These are phyloP conservation scores for Penicillium ucsense DNA, from an alignment of 495 filamentous ascomycete species.

Conservation along the genomic window DNA sequence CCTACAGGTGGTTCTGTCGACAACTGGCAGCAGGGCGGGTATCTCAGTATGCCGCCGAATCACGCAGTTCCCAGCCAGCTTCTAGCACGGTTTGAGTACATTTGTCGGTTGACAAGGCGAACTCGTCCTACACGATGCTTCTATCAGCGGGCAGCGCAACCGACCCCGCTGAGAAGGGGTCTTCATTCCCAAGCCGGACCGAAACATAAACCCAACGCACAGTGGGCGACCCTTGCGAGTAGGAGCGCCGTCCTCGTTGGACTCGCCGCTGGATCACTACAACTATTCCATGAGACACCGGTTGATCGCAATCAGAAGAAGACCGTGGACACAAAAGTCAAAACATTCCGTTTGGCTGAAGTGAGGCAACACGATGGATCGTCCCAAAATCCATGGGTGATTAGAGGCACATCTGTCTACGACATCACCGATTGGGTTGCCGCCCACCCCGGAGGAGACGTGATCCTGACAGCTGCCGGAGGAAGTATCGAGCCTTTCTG, in stretches of 20 bases:
- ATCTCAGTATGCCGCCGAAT: neutral
- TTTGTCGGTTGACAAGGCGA: neutral
- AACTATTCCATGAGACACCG: neutral
- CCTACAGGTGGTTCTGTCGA: no score
- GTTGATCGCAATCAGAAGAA: neutral
- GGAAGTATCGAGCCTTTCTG: neutral
- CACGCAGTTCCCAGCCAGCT: neutral
- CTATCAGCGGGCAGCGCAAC: no score
- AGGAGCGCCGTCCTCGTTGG: neutral
- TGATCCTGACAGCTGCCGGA: neutral
- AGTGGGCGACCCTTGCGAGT: neutral
- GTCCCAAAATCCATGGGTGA: slow-evolving; percentile 1
- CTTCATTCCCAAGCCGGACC: neutral
- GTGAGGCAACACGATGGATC: neutral
- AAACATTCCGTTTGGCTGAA: neutral
- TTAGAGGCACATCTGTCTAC: neutral
- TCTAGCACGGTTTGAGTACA: neutral
- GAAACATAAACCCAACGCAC: neutral
- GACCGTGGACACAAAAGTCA: neutral
- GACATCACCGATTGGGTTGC: slow-evolving; percentile 3
- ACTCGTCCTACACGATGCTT: neutral
- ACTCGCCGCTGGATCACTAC: neutral
- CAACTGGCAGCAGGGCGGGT: no score
- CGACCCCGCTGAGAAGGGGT: no score
- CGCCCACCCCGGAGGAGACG: neutral